Base-by-base conservation (phyloP, 2,329 filamentous ascomycete genomes). In the Hortaea sp. region DNA sequence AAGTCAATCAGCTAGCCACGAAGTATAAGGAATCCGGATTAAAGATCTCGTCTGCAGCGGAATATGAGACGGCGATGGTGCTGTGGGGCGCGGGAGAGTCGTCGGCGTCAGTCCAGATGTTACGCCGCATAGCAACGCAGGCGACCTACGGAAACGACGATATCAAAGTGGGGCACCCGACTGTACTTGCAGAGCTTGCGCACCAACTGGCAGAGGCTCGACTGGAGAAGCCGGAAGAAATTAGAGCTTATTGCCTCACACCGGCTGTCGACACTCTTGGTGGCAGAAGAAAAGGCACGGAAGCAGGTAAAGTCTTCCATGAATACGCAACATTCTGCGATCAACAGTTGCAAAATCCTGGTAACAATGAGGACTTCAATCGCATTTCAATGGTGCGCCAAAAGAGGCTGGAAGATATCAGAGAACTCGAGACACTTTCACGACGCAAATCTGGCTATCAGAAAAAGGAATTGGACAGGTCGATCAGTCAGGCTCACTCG, bases 301-400 rank as follows among this genome's bases (percentile, higher is more conserved):
- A 90, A 49, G 85, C 89, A 2, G 88, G 89, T 1, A 77, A 87
- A 54, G 92, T 97, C 1, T 95, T 88, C 58, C 88, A 95, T 62
- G 87, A 94, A 57, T 97, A 97, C 64, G 92, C 94, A 28, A 78
- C 82, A 43, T 98, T 98, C 63, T 98, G 94, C 59, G 90, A 98
- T 62, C 82, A 88, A 58, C 92, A 98, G 63, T 73, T 98, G 7
- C 85, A 95, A 57, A 90, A 90, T 59, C 78, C 84, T 1, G 88
- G 94, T 56, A 81, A 83, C 31, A 69, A 89, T 1, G 88, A 94
- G 63, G 92, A 98, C 57, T 78, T 95, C 49, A 78, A 79, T 29
- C 82, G 92, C 40, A 76, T 95, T 38, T 78, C 85, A 59, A 87
- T 81, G 55, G 73, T 97, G 30, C 84, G 82, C 54, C 77, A 88